Base-by-base conservation (phyloP, 129 eudicot species). In the Flaveria bidentis region DNA sequence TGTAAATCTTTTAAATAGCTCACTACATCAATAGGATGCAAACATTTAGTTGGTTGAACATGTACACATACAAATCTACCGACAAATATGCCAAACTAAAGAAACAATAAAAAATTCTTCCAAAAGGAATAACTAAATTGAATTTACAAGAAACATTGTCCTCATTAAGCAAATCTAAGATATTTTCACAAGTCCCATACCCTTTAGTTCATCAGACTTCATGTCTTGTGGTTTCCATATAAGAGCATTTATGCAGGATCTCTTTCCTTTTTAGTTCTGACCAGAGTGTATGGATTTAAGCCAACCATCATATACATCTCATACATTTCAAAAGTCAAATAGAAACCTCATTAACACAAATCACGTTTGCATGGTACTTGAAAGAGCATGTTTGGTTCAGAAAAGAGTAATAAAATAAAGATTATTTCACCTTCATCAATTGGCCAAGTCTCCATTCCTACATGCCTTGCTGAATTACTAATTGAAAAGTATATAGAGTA, bases 321-420 rank as follows among this genome's bases (percentile, higher is more conserved):
- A 17, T 42, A 9, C 73, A 69, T 69, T 69, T 39, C 57, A 22
- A 69, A 69, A 69, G 36, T 5, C 73, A 25, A 20, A 69, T 44
- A 22, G 26, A 18, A 22, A 69, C 56, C 41, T 22, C 56, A 45
- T 20, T 20, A 47, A 23, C 20, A 69, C 58, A 69, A 25, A 69
- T 30, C 18, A 5, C 15, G 44, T 25, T 9, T 69, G 12, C 25
- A 26, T 9, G 63, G 63, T 16, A 71, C 63, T 8, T 6, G 47
- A 71, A 71, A 28, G 44, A 28, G 13, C 26, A 71, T 26, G 63
- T 51, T n/a, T 71, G 47, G 60, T 28, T 26, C 22, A 60, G 12
- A 22, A 56, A 56, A 20, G 26, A 17, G 10, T 20, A 36, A 36
- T 36, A 36, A 5, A 36, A 36, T 36, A 5, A 36, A 36, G 41